A percentile compares a stretch with the other conserved stretches of the same genome.
Evolutionary conservation across 768 basidiomycete genomes (phyloP).

Genomic region (Chalciporus chontae): DNA sequence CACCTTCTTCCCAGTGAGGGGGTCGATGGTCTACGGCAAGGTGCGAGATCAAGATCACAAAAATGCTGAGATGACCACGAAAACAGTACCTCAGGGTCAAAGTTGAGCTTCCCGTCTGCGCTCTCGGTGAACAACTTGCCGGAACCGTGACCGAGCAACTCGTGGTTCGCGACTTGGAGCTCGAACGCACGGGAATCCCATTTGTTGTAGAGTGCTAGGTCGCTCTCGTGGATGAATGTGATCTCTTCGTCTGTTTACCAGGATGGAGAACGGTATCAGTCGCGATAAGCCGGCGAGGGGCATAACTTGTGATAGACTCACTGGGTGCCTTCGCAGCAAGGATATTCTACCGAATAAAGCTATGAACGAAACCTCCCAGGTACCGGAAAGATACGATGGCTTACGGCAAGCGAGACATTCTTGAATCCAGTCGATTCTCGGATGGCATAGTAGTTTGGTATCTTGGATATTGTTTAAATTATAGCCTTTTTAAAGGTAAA

Average conservation of each 20-base stretch:
- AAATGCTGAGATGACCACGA: not conserved
- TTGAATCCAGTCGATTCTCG: conserved; percentile 83
- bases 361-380: not conserved
- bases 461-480: conserved; percentile 37
- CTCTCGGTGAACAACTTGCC: conserved; percentile 81
- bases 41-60: not conserved
- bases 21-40: conserved; percentile 67
- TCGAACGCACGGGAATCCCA: conserved; percentile 83
- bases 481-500: not conserved
- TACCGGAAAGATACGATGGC: conserved; percentile 19
- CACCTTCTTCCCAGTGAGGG: conserved; percentile 75
- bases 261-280: not conserved
- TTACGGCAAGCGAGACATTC: conserved; percentile 79
- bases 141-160: conserved; percentile 81
- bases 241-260: conserved; percentile 58
- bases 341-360: conserved; percentile 54
- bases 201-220: conserved; percentile 65
- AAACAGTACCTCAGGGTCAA: conserved; percentile 62
- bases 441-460: conserved; percentile 84
- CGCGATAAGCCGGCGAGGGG: not conserved
- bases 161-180: conserved; percentile 88
- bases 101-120: conserved; percentile 75
- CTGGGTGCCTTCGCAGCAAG: conserved; percentile 85
- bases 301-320: conserved; percentile 30
- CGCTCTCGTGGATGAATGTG: conserved; percentile 81